Conservation (phyloP, 345 rosid species). For the Cardamine resedifolia region DNA sequence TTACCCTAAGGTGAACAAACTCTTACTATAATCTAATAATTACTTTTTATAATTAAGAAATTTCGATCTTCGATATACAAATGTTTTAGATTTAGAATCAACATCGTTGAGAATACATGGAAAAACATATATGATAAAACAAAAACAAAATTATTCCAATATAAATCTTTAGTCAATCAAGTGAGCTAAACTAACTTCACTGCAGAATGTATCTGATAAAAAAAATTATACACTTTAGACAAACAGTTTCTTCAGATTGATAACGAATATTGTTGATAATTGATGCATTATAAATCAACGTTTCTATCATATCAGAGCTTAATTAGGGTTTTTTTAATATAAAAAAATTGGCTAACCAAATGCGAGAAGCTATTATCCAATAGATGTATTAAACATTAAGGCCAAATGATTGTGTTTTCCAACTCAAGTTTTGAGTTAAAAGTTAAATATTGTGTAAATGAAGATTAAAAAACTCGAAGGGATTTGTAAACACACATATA, state of each 20-base stretch:
- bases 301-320: conserved; percentile 10
- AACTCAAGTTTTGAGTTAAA: background rate
- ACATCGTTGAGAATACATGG: background rate
- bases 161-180: background rate
- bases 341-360: background rate
- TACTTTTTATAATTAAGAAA: background rate
- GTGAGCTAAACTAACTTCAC: background rate
- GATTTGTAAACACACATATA: conserved; percentile 10
- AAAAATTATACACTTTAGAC: background rate
- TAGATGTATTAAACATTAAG: background rate
- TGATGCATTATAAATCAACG: background rate
- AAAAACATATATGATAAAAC: conserved; percentile 5
- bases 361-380: background rate
- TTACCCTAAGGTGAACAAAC: conserved; percentile 15
- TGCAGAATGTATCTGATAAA: background rate
- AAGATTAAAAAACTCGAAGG: conserved; percentile 12
- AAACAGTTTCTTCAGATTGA: background rate
- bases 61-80: background rate
- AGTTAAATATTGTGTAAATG: background rate
- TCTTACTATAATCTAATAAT: background rate
- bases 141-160: background rate
- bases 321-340: background rate
- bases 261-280: background rate
- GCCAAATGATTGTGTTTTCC: background rate
- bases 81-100: background rate